Conservation (phyloP, 305 asterid genomes). For the Andrographis paniculata region DNA sequence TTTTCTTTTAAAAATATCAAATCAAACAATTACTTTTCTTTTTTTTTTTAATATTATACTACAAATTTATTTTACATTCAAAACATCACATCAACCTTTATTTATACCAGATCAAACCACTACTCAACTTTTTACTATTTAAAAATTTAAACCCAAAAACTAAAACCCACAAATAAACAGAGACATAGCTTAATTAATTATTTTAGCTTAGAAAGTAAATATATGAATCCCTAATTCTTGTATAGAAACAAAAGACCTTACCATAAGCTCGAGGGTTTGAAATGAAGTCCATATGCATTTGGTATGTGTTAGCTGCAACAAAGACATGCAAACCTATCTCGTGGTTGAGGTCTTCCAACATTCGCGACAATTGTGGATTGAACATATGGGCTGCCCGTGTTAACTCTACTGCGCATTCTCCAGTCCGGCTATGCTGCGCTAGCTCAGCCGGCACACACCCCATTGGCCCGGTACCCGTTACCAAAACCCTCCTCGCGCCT, state of each 20-base stretch:
- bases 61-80: too few relatives aligned
- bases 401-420: conserved; percentile 3
- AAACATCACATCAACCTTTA: too few relatives aligned
- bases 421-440: not conserved
- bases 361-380: not conserved
- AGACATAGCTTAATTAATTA: too few relatives aligned
- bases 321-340: conserved; percentile 2
- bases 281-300: conserved; percentile 9
- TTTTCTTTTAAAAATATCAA: too few relatives aligned
- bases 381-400: not conserved
- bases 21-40: too few relatives aligned
- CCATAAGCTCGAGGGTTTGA: conserved; percentile 7
- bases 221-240: too few relatives aligned
- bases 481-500: conserved; percentile 6
- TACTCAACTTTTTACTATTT: too few relatives aligned
- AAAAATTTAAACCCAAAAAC: too few relatives aligned
- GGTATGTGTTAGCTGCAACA: conserved; percentile 3
- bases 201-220: too few relatives aligned
- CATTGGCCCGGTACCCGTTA: conserved; percentile 5
- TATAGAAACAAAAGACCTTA: too few relatives aligned
- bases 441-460: conserved; percentile 14
- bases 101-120: not conserved
- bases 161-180: too few relatives aligned
- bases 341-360: not conserved
- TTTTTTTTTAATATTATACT: too few relatives aligned